phyloP scores from a whole-genome alignment of 2,329 filamentous ascomycete genomes.

The Periconia sp. region DNA sequence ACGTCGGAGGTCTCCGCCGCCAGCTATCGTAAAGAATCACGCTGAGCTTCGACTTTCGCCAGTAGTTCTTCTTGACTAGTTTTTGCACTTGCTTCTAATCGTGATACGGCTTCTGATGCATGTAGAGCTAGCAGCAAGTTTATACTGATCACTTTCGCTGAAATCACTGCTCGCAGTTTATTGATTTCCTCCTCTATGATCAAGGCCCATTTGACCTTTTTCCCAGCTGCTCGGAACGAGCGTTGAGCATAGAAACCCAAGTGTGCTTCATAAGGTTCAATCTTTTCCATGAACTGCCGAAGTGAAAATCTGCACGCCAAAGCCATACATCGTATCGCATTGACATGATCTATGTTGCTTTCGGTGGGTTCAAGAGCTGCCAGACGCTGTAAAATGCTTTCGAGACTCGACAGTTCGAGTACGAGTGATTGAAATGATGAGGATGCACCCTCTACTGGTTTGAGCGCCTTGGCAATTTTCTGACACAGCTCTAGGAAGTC shows the following conservation, averaged over 20 bases:
- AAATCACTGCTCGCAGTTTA: slow-evolving; percentile 16
- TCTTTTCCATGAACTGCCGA: slow-evolving; percentile 19
- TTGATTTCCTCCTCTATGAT: slow-evolving; percentile 16
- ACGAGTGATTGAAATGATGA: slow-evolving; percentile 21
- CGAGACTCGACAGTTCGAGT: slow-evolving; percentile 22
- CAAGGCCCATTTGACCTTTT: slow-evolving; percentile 22
- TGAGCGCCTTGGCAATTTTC: slow-evolving; percentile 22
- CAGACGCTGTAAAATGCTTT: slow-evolving; percentile 15
- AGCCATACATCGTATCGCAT: slow-evolving; percentile 27
- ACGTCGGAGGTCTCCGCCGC: neutral
- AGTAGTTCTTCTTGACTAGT: neutral
- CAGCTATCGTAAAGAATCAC: neutral
- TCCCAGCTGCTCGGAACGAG: neutral
- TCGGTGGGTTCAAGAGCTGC: slow-evolving; percentile 19
- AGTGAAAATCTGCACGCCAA: slow-evolving; percentile 22
- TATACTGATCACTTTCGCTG: slow-evolving; percentile 22
- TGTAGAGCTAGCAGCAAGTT: slow-evolving; percentile 22
- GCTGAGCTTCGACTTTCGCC: neutral
- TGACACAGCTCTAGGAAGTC: slow-evolving; percentile 13
- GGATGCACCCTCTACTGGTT: slow-evolving; percentile 17
- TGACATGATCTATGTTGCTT: slow-evolving; percentile 22
- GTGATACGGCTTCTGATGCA: slow-evolving; percentile 6
- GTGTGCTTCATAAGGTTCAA: slow-evolving; percentile 20
- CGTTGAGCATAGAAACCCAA: slow-evolving; percentile 10
- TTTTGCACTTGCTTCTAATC: neutral